Percentiles rank a stretch among this genome's conserved stretches.
Conservation (phyloP, 768 basidiomycete genomes). For the Calocybe indica region DNA sequence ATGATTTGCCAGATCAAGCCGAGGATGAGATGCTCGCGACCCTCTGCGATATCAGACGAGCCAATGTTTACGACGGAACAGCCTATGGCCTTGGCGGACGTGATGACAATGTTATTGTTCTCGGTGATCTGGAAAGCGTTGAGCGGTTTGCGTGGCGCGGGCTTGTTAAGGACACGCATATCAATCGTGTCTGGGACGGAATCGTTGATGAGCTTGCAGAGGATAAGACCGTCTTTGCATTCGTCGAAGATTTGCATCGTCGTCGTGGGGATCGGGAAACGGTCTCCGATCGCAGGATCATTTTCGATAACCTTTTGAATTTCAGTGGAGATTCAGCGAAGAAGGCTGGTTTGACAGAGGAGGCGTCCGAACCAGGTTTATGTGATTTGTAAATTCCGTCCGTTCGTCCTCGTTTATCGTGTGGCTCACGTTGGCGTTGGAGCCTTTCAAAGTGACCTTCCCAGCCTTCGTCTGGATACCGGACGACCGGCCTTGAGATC, state of each 20-base stretch:
- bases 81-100: constrained; percentile 95
- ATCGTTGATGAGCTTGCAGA: constrained; percentile 98
- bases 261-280: constrained; percentile 89
- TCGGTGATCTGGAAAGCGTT: constrained; percentile 99
- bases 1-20: constrained; percentile 99
- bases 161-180: constrained; percentile 94
- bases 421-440: constrained; percentile 92
- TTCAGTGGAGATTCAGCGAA: constrained; percentile 3
- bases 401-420: constrained; percentile 98
- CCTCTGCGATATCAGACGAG: constrained; percentile 85
- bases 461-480: constrained; percentile 64
- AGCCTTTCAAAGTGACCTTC: constrained; percentile 91
- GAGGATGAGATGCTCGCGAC: constrained; percentile 92
- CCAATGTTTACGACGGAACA: constrained; percentile 99
- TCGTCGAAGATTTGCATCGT: constrained; percentile 99
- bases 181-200: constrained; percentile 99
- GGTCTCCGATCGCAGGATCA: constrained; percentile 75
- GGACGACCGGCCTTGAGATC: constrained; percentile 36
- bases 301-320: constrained; percentile 75
- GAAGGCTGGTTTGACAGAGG: neutral
- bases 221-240: constrained; percentile 89
- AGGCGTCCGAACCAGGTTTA: constrained; percentile 69
- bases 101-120: constrained; percentile 99
- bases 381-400: constrained; percentile 95
- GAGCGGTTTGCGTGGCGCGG: constrained; percentile 70